Conservation (phyloP, 192 early-diverging fungal genomes). For the Phlyctochytrium planicorne region DNA sequence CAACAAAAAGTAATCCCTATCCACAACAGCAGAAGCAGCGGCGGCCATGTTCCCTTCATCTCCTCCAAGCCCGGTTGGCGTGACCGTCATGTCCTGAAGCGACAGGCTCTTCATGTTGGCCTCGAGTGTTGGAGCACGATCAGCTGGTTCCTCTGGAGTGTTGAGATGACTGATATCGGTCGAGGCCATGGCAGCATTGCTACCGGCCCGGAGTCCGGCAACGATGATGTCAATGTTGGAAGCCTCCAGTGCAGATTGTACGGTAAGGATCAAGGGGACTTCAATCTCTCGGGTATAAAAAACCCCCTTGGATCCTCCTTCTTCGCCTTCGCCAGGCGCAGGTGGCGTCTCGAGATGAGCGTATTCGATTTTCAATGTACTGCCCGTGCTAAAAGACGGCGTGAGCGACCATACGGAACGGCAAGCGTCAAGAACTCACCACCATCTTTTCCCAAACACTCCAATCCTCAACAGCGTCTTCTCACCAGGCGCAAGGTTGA, state of each 20-base stretch:
- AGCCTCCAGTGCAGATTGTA: slow-evolving; percentile 60
- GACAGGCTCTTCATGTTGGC: slow-evolving; percentile 11
- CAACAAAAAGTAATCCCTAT: slow-evolving; percentile 65
- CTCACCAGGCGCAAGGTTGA: slow-evolving; percentile 54
- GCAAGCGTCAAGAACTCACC: no score
- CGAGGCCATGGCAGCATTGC: slow-evolving; percentile 7
- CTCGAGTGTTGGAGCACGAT: slow-evolving; percentile 19
- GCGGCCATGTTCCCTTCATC: slow-evolving; percentile 40
- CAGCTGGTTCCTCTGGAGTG: slow-evolving; percentile 44
- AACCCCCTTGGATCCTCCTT: not conserved
- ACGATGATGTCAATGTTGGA: slow-evolving; percentile 64
- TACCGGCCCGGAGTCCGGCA: slow-evolving; percentile 1
- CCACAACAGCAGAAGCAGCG: not conserved
- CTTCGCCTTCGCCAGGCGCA: not conserved
- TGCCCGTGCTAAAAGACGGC: slow-evolving; percentile 50
- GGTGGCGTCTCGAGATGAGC: slow-evolving; percentile 41
- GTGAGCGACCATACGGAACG: no score
- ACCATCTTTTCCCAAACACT: slow-evolving; percentile 70
- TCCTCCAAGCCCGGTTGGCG: not conserved
- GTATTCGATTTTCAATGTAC: slow-evolving; percentile 71
- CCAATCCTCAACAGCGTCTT: slow-evolving; percentile 53
- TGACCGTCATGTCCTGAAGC: not conserved
- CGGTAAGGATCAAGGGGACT: slow-evolving; percentile 68
- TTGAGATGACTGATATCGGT: slow-evolving; percentile 11
- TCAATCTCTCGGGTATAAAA: slow-evolving; percentile 70